Base-by-base conservation (phyloP, 768 basidiomycete genomes). In the Heimioporus sp. region DNA sequence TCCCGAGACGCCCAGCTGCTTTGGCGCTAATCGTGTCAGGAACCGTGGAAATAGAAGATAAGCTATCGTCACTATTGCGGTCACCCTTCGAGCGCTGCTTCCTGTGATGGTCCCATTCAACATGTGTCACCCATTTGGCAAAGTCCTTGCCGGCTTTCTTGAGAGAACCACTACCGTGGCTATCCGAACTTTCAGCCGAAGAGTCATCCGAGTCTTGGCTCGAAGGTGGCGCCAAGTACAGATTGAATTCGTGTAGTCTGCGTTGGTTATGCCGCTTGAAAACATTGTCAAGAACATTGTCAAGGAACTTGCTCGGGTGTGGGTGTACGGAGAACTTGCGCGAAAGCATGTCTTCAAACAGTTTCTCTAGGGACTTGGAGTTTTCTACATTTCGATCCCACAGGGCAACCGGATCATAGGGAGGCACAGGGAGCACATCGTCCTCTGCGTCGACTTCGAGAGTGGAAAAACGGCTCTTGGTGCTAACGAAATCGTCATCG, bases 321-420 rank as follows among this genome's bases (percentile, higher is more conserved):
- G 77, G 74, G 52, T 82, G 72, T 39, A 89, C 70, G 21, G 74
- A 73, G 53, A 74, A 82, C 59, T 77, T 77, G 56, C 65, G 59
- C 10, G 61, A 62, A 17, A 90, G 71, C 85, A 88, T 86, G 20
- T 75, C 69, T 53, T 76, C 70, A 63, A 86, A 90, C 15, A 83
- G 65, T 8, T 58, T 69, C 64, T 90, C 88, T 21, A 88, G 59
- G 24, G 77, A 69, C 42, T 70, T 68, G 38, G 78, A 76, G 10
- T 74, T 65, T 13, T 60, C 57, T 8, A 67, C 70, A 39, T 73
- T 75, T 30, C 52, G 59, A 51, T 71, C 64, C 78, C 80, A 83
- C 15, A 76, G 69, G 0, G 61, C 58, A 34, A 63, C 28, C 5
- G 58, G 58, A 47, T 68, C 63, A 40, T 64, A 65, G 20, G 61